Base-by-base conservation (phyloP, 2,329 filamentous ascomycete species). In the Plectosphaerella sp. region DNA sequence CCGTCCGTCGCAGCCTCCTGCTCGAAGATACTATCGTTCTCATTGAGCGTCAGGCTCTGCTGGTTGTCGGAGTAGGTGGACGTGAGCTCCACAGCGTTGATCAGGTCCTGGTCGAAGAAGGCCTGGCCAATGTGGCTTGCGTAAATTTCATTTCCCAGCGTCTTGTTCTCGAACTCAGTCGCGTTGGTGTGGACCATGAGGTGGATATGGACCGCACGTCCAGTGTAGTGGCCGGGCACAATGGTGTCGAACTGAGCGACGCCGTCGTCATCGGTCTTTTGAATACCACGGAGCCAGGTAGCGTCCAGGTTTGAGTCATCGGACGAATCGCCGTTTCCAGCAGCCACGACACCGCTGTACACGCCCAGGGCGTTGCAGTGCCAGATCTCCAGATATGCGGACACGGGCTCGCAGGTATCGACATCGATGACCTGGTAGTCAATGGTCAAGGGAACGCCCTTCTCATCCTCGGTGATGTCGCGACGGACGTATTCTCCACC, bases 111-210 rank as follows among this genome's bases (percentile, higher is more conserved):
- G 64, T 84, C 80, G 62, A 83, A 80, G 72, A 80, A 86, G 54
- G 83, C 65, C 64, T 86, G 83, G n/a, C 83, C 82, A 33, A 84
- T 74, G 64, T 86, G 80, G 2, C 77, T 73, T 46, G 78, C 73
- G 33, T 68, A 72, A 22, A 75, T 71, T 53, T 73, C 76, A 24
- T 68, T 64, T 36, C 53, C 54, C 53, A 81, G 69, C 52, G 79
- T 83, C 57, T 72, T 70, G 68, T 83, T 82, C 46, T 70, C 58
- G 45, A 73, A 68, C 7, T 72, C 61, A 11, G 63, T 64, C 25
- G 67, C 64, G 49, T 63, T 58, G 51, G 55, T 55, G 59, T 68
- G 66, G 25, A 64, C 62, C 51, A 71, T 61, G 37, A 72, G 56
- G 59, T 75, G 73, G 48, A 72, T 67, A 59, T 76, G 73, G 4